phyloP scores from a whole-genome alignment of 2,329 filamentous ascomycete genomes.

The Kalaharituber pfeilii region DNA sequence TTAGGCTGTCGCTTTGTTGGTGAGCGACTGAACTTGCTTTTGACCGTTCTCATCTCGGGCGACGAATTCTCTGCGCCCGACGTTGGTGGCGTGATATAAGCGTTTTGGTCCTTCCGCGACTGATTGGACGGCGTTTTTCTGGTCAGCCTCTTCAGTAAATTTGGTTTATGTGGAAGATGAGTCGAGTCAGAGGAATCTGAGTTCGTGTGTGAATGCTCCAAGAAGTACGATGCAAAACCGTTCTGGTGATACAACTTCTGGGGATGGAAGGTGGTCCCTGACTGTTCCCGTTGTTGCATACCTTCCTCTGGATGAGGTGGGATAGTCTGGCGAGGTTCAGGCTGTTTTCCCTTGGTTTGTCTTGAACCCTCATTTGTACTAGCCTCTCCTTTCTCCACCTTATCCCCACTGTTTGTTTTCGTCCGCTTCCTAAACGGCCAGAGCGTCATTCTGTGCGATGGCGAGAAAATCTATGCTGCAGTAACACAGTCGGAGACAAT shows the following conservation, averaged over 20 bases:
- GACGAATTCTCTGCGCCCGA: background rate
- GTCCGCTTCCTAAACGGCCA: conserved; percentile 23
- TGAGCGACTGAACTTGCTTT: background rate
- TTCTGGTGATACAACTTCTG: conserved; percentile 12
- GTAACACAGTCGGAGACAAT: too few species aligned
- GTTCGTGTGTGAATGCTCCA: conserved; percentile 10
- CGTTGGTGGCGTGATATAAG: conserved; percentile 11
- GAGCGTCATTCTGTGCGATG: conserved; percentile 17
- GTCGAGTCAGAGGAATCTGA: conserved; percentile 21
- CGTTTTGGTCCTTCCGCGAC: conserved; percentile 14
- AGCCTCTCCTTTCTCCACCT: conserved; percentile 7
- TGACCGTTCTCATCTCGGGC: background rate
- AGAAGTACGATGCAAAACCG: conserved; percentile 13
- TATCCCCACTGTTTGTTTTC: conserved; percentile 20
- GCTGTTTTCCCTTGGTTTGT: conserved; percentile 8
- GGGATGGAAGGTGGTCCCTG: conserved; percentile 7
- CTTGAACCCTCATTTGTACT: conserved; percentile 4
- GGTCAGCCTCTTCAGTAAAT: conserved; percentile 15
- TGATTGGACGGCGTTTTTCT: conserved; percentile 9
- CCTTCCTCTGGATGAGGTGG: conserved; percentile 3
- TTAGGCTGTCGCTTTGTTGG: background rate
- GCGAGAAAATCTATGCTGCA: too few species aligned
- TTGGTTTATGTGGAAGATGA: conserved; percentile 16
- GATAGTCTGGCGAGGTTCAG: conserved; percentile 3
- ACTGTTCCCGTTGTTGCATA: too few species aligned